Evolutionary conservation across 2,329 filamentous ascomycete species (phyloP), one percentile per base, ranked within the genome.

Genomic region (Alternaria atra): DNA sequence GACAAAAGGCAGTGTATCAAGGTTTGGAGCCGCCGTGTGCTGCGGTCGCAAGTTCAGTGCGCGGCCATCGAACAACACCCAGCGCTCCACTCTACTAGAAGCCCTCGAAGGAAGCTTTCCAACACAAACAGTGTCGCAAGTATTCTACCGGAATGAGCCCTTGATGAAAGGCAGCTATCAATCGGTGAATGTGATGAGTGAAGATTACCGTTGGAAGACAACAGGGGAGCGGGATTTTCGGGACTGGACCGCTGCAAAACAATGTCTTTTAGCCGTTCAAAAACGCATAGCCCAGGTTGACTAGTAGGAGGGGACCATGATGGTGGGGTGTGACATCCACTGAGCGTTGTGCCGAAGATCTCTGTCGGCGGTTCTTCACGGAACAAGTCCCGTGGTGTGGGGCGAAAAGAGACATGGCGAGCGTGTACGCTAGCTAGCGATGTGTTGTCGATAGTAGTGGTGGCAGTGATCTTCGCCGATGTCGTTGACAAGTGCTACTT

Each of bases 191-290:
- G 35, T 17, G 13, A 58, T 25, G 30, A 54, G 55, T n/a, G 34
- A 43, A 17, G 35, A 50, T 27, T 23, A 59, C 37, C 29, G 60
- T 35, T 20, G 25, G 40, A 44, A 32, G 37, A 60, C 60, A 50
- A 43, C 59, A 55, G 52, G 42, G 39, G 20, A 58, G 58, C 48
- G 53, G 54, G 46, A 39, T 39, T 20, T 13, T 39, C 43, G 42
- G 43, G 48, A 39, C 44, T 52, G 39, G 46, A 46, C 44, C 27
- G 27, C 27, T 29, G 40, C 58, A 47, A 27, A 17, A 37, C 29
- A 44, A 55, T 23, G 53, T 60, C 43, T 56, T 63, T 67, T 66
- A 63, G 58, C 65, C 62, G 58, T 67, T 34, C 37, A 52, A 58
- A 52, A 60, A 55, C 58, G 55, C 61, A 59, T 30, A 61, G 59